Evolutionary conservation across 1,284 basidiomycete species (phyloP).

Genomic region (Mycena citricolor): DNA sequence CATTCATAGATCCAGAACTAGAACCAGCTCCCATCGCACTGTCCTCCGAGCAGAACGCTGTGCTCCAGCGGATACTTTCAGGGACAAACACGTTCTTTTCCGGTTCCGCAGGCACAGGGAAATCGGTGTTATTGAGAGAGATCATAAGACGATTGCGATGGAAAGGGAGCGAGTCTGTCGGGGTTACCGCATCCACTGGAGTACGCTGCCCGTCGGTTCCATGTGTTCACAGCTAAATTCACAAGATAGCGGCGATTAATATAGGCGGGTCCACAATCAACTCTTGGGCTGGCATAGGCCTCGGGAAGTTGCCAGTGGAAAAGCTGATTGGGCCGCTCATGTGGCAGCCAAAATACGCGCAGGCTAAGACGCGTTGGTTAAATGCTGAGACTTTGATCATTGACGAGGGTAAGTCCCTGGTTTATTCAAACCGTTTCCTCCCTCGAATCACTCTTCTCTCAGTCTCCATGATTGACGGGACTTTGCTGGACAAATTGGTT

Average conservation of each 20-base stretch:
- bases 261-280: conserved; percentile 88
- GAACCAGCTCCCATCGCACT: conserved; percentile 26
- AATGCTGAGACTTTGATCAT: conserved; percentile 81
- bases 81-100: conserved; percentile 68
- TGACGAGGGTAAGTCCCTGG: conserved; percentile 73
- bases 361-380: conserved; percentile 71
- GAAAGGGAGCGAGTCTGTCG: too few relatives aligned
- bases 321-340: conserved; percentile 60
- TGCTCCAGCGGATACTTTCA: conserved; percentile 34
- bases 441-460: too few relatives aligned
- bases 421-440: not conserved
- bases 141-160: conserved; percentile 70
- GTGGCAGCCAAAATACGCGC: conserved; percentile 54
- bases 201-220: too few relatives aligned
- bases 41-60: conserved; percentile 37
- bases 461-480: conserved; percentile 94
- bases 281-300: conserved; percentile 86
- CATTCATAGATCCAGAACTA: conserved; percentile 4
- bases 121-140: conserved; percentile 86
- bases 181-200: conserved; percentile 89
- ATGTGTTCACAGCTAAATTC: too few relatives aligned
- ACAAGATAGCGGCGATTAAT: conserved; percentile 74
- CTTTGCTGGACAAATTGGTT: conserved; percentile 82
- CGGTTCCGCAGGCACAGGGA: conserved; percentile 90
- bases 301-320: conserved; percentile 65